phyloP scores from a whole-genome alignment of 208 protist genomes.

The Leishmania tropica region DNA sequence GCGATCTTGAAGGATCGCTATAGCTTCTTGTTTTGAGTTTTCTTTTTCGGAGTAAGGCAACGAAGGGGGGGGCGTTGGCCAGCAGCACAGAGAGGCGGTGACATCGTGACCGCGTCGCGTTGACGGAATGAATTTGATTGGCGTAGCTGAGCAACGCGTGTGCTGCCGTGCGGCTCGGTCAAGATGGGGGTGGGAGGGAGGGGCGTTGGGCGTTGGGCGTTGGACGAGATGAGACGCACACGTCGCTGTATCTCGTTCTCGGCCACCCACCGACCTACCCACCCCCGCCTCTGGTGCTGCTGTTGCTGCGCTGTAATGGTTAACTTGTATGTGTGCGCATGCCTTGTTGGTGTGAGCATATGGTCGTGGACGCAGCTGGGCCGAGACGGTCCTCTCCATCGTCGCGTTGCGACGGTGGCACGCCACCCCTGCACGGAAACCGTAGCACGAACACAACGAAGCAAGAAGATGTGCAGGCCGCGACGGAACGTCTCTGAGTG shows the following conservation, averaged over 20 bases:
- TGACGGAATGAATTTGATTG: not conserved
- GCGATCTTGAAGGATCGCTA: constrained; percentile 33
- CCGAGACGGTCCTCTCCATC: not conserved
- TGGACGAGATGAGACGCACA: not conserved
- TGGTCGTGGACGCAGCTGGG: not conserved
- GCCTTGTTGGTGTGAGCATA: not conserved
- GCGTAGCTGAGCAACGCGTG: not conserved
- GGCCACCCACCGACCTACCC: not conserved
- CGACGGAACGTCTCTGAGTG: not conserved
- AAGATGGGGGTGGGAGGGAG: not conserved
- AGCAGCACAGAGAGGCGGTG: not conserved
- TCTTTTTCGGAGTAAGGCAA: not conserved
- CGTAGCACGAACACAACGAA: not conserved
- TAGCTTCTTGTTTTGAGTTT: constrained; percentile 19
- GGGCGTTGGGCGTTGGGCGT: not conserved
- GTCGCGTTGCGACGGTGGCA: not conserved
- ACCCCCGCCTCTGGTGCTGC: not conserved
- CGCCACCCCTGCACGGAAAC: not conserved
- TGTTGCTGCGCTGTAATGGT: not conserved
- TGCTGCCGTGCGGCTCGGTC: not conserved
- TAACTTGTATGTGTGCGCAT: not conserved
- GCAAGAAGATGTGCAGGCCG: not conserved
- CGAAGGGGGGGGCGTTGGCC: not conserved
- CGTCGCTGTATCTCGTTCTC: constrained; percentile 1
- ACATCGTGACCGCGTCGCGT: not conserved